Evolutionary conservation across 257 asterid genomes (phyloP).

Genomic region (Solanum acaule): DNA sequence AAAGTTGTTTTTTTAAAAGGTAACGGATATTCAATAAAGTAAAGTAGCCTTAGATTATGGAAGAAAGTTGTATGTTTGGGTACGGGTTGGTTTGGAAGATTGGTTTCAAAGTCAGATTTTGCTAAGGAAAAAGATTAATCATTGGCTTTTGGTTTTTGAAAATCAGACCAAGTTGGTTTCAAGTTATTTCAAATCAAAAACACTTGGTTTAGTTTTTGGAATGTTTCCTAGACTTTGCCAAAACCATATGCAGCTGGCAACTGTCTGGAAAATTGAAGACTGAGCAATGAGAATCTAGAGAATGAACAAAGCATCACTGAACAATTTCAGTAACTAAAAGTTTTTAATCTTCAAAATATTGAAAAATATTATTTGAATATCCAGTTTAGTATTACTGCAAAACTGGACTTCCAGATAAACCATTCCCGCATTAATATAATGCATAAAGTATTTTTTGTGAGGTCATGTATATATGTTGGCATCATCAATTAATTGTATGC

Average conservation of each 20-base stretch:
- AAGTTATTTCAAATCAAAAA: background rate
- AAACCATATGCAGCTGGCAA: background rate
- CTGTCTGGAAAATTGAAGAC: background rate
- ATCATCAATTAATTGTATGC: background rate
- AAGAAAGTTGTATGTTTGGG: background rate
- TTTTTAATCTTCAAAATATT: background rate
- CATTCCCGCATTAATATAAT: background rate
- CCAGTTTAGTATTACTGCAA: background rate
- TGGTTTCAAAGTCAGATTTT: background rate
- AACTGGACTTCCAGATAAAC: background rate
- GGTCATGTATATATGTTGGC: background rate
- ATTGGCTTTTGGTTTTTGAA: background rate
- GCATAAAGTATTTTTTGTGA: background rate
- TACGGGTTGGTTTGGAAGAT: background rate
- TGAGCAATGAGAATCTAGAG: background rate
- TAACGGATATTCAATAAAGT: background rate
- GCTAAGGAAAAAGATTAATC: background rate
- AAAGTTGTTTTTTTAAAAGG: background rate
- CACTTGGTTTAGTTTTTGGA: background rate
- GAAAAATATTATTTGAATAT: background rate
- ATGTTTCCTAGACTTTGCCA: background rate
- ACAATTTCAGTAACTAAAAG: background rate
- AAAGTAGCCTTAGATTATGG: background rate
- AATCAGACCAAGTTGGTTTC: background rate
- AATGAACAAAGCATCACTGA: background rate